Evolutionary conservation across 1,284 basidiomycete species (phyloP).

Genomic region (Cutaneotrichosporon dermatis): DNA sequence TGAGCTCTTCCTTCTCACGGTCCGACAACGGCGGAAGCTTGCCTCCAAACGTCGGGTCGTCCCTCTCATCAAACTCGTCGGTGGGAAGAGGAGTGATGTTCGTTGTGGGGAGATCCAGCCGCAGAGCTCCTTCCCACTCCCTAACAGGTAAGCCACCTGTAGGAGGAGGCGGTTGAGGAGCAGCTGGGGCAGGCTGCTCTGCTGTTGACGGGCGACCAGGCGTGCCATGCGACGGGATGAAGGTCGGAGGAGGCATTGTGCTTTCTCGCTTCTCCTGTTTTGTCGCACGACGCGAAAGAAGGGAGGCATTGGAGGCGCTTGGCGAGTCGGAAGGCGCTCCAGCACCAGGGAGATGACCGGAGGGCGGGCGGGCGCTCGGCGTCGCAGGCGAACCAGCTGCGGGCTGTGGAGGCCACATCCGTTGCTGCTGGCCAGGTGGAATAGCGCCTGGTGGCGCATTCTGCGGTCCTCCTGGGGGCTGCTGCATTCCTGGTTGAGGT

Average conservation of each 20-base stretch:
- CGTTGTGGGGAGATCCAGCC: constrained; percentile 61
- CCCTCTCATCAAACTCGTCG: constrained; percentile 45
- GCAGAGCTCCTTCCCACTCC: constrained; percentile 47
- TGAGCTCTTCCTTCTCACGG: constrained; percentile 53
- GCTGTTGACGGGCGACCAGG: constrained; percentile 16
- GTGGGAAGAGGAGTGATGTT: constrained; percentile 62
- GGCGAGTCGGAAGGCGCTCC: constrained; percentile 15
- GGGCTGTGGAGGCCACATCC: constrained; percentile 15
- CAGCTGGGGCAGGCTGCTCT: constrained; percentile 15
- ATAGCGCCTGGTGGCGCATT: constrained; percentile 7
- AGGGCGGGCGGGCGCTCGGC: constrained; percentile 24
- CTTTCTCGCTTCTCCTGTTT: constrained; percentile 12
- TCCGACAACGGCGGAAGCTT: constrained; percentile 57
- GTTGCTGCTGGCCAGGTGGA: constrained; percentile 18
- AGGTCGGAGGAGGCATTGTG: constrained; percentile 39
- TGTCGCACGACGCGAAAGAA: constrained; percentile 12
- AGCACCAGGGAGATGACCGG: constrained; percentile 20
- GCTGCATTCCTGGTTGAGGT: constrained; percentile 7
- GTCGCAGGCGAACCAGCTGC: constrained; percentile 9
- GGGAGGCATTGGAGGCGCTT: background rate
- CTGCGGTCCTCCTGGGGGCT: background rate
- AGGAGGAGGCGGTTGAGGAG: constrained; percentile 38
- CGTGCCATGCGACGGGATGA: constrained; percentile 26
- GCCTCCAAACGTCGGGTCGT: constrained; percentile 51
- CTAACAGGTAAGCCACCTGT: constrained; percentile 32